Evolutionary conservation across 352 stramenopile genomes (phyloP).

Genomic region (Globisporangium heterothallicum): DNA sequence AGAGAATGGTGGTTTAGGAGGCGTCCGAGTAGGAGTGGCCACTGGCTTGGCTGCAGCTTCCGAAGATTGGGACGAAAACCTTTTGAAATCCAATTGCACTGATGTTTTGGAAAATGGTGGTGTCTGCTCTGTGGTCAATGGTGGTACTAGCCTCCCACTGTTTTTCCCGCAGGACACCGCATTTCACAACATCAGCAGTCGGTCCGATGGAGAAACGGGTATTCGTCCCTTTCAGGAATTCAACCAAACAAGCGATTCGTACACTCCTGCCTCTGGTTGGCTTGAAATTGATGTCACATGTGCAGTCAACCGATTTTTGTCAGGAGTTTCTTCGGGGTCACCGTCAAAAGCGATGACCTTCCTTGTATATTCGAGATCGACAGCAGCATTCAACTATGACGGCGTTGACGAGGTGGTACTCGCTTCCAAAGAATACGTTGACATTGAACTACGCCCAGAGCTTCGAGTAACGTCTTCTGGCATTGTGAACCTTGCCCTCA

Average conservation of each 20-base stretch:
- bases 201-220: slow-evolving; percentile 22
- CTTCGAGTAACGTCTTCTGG: slow-evolving; percentile 44
- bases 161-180: slow-evolving; percentile 31
- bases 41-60: slow-evolving; percentile 16
- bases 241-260: slow-evolving; percentile 31
- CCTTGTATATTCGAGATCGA: slow-evolving; percentile 40
- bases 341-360: slow-evolving; percentile 37
- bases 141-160: slow-evolving; percentile 9
- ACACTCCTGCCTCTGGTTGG: slow-evolving; percentile 35
- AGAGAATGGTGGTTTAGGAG: slow-evolving; percentile 58
- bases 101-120: slow-evolving; percentile 9
- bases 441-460: slow-evolving; percentile 28
- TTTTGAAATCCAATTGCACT: slow-evolving; percentile 12
- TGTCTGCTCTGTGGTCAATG: slow-evolving; percentile 21
- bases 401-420: slow-evolving; percentile 49
- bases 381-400: slow-evolving; percentile 40
- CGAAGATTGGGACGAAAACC: slow-evolving; percentile 33
- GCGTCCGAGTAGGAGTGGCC: slow-evolving; percentile 42
- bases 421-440: slow-evolving; percentile 45
- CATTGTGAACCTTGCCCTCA: slow-evolving; percentile 37
- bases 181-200: slow-evolving; percentile 21
- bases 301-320: slow-evolving; percentile 47
- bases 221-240: slow-evolving; percentile 31
- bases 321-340: slow-evolving; percentile 14
- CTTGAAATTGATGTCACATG: slow-evolving; percentile 64